A percentile compares a stretch with the other conserved stretches of the same genome.
Conservation (phyloP, 192 early-diverging fungal species). For the Radiomyces spectabilis region DNA sequence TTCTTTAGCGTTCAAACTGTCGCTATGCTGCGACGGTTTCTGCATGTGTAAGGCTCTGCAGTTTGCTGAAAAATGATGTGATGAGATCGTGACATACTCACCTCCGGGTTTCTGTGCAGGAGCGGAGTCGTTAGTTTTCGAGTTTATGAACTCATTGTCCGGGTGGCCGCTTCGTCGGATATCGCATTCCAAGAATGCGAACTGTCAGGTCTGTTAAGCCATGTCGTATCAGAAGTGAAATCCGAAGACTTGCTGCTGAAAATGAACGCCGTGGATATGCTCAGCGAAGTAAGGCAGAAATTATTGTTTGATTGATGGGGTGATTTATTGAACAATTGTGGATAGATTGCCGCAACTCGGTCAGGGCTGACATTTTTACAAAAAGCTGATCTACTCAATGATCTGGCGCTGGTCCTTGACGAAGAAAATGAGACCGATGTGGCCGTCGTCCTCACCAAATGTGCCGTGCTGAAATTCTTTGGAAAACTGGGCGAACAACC, state of each 20-base stretch:
- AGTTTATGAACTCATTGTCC: conserved; percentile 36
- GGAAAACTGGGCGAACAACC: conserved; percentile 18
- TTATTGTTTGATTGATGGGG: neutral
- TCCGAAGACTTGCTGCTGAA: conserved; percentile 31
- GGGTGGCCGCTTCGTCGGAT: conserved; percentile 28
- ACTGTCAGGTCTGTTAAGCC: conserved; percentile 20
- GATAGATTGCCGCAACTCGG: conserved; percentile 17
- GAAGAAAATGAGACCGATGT: conserved; percentile 18
- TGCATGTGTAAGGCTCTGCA: neutral
- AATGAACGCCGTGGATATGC: conserved; percentile 39
- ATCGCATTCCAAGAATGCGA: conserved; percentile 25
- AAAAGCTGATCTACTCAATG: conserved; percentile 20
- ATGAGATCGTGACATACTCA: neutral
- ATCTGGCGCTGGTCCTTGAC: conserved; percentile 21
- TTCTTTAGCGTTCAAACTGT: conserved; percentile 4
- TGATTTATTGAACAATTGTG: neutral
- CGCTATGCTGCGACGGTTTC: conserved; percentile 7
- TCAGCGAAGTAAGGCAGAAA: conserved; percentile 27
- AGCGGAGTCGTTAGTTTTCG: conserved; percentile 36
- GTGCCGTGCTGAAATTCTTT: conserved; percentile 40
- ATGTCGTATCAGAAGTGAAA: conserved; percentile 26
- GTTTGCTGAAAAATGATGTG: neutral
- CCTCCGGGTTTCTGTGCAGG: conserved; percentile 3
- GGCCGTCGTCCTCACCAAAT: conserved; percentile 20
- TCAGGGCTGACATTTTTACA: conserved; percentile 30